Evolutionary conservation across 768 basidiomycete species (phyloP).

Genomic region (Harrya chromipes): DNA sequence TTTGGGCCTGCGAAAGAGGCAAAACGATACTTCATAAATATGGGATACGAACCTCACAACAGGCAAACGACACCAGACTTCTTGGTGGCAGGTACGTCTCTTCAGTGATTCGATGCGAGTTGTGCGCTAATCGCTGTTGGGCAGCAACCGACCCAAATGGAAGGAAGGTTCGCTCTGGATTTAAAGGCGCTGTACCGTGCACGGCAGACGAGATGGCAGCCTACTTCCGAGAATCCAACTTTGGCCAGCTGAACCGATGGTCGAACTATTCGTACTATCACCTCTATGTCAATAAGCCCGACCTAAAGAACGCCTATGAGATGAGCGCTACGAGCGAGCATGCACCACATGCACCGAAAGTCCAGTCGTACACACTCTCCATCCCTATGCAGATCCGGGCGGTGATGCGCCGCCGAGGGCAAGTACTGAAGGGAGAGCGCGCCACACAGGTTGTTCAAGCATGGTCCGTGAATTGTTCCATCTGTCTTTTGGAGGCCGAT

Average conservation of each 20-base stretch:
- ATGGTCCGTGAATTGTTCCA: constrained; percentile 23
- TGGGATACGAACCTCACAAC: constrained; percentile 52
- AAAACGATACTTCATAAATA: constrained; percentile 51
- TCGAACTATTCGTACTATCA: constrained; percentile 46
- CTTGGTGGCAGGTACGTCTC: constrained; percentile 40
- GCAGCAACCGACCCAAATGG: constrained; percentile 57
- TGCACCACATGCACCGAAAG: constrained; percentile 41
- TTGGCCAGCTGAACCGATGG: constrained; percentile 40
- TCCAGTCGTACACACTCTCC: constrained; percentile 44
- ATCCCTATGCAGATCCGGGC: constrained; percentile 43
- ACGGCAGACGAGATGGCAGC: constrained; percentile 57
- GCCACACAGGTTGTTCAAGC: constrained; percentile 34
- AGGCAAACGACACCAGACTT: constrained; percentile 62
- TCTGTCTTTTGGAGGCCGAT: constrained; percentile 9
- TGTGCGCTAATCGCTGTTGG: neutral
- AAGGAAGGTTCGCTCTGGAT: constrained; percentile 46
- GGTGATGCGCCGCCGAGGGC: constrained; percentile 44
- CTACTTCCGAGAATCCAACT: constrained; percentile 40
- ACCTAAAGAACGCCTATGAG: constrained; percentile 42
- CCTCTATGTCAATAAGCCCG: constrained; percentile 43
- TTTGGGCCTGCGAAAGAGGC: constrained; percentile 53
- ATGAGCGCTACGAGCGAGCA: constrained; percentile 50
- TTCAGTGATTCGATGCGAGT: constrained; percentile 25
- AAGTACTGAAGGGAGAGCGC: constrained; percentile 42
- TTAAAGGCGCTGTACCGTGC: constrained; percentile 41